A percentile compares a stretch with the other conserved stretches of the same genome.
Conservation (phyloP, 176 grass and related monocot species). For the Rhipidocladum racemiflorum region DNA sequence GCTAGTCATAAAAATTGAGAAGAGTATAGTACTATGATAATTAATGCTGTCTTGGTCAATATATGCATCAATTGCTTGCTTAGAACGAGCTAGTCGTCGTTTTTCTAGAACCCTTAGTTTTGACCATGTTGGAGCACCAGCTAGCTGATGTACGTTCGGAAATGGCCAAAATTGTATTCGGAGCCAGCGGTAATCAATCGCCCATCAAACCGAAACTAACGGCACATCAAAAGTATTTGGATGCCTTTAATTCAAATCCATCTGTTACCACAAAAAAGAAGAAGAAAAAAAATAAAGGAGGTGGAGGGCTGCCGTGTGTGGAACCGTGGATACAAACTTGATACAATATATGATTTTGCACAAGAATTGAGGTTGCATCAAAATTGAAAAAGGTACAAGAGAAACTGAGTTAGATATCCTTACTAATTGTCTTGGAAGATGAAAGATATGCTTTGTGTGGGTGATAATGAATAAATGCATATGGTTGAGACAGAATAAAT, state of each 20-base stretch:
- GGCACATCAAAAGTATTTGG: neutral
- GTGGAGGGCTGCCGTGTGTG: neutral
- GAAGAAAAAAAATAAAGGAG: neutral
- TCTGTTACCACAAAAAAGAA: neutral
- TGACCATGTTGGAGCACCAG: neutral
- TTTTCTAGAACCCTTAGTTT: neutral
- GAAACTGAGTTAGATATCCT: too few species aligned
- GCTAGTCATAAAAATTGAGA: too few species aligned
- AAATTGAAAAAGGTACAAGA: too few species aligned
- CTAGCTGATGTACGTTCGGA: neutral
- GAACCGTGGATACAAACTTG: neutral
- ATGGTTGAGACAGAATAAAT: too few species aligned
- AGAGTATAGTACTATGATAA: too few species aligned
- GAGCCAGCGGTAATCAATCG: neutral
- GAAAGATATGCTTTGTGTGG: too few species aligned
- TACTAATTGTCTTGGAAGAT: too few species aligned
- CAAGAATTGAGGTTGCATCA: too few species aligned
- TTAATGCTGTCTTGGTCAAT: neutral
- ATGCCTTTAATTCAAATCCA: neutral
- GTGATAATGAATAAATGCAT: too few species aligned
- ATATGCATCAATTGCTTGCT: neutral
- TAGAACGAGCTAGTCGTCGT: neutral
- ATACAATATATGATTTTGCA: neutral
- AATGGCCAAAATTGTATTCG: neutral
- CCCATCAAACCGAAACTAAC: neutral